Evolutionary conservation across 768 basidiomycete species (phyloP), one percentile per base, ranked within the genome.

Genomic region (Lactifluus volemus): DNA sequence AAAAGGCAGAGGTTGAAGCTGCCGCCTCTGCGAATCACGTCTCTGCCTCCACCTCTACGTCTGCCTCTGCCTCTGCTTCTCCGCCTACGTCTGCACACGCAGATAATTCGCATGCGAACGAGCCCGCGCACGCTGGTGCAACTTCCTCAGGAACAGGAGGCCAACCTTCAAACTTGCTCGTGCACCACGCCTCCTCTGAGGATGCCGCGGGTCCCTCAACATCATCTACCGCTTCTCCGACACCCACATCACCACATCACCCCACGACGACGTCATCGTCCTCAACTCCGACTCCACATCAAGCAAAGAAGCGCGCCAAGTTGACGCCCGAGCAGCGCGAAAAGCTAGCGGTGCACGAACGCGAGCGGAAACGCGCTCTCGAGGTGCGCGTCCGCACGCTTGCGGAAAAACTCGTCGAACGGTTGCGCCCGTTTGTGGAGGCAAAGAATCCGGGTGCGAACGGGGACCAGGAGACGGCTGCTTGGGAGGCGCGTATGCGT

Each of bases 361-460:
- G 79, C 55, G 89, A 92, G 71, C 81, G 91, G 61, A 81, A 83
- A 65, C 87, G 86, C 72, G 88, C 81, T 51, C 84, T 92, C 81
- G 83, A 87, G 67, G 84, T 80, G 65, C 85, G 97, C 39, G 81
- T 98, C 60, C 78, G 83, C 65, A 77, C 74, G 70, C 75, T 99
- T 49, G 84, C 86, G 34, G 72, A 80, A 59, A 96, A 97, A 76
- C 79, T 98, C 69, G 74, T 86, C 52, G 92, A 96, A 63, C 78
- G 95, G 4, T 72, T 98, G 62, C 76, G 94, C 64, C 93, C 95
- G 47, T 92, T 94, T 69, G 90, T 98, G 21, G 89, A 94, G 67
- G 94, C 95, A 48, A 84, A 89, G 72, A 76, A 82, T 53, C 93
- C 93, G 2, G 90, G 89, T 11, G 85, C 78, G 2, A 81, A 80